Base-by-base conservation (phyloP, 2,329 filamentous ascomycete species). In the Neocatenulostroma microsporum region DNA sequence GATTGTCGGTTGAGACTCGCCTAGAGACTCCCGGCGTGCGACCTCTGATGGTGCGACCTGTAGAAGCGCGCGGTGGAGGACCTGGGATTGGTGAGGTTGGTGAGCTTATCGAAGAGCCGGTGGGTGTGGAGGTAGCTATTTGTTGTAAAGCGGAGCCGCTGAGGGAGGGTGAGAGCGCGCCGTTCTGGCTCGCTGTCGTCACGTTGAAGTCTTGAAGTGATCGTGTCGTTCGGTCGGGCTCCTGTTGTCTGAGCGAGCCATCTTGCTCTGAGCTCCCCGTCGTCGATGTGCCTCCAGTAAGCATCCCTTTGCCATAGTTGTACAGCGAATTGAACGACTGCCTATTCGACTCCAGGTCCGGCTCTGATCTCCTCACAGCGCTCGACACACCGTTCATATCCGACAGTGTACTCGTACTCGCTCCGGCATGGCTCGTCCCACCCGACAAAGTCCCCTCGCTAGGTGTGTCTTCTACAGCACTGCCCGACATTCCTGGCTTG, bases 1-100 rank as follows among this genome's bases (percentile, higher is more conserved):
- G 76, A 25, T 83, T 88, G 61, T 84, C 91, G 17, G 78, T 81
- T 53, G 86, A 93, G 49, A 91, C 80, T 42, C 86, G 74, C 44
- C 86, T 72, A 57, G 84, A 82, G 70, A 76, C 52, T 74, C 39
- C 48, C 70, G 51, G 50, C 8, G 57, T 51, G n/a, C 58, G 49
- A 18, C 56, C 55, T 54, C 84, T 49, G 19, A 52, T 40, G 6
- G 49, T 51, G 25, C 54, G 41, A 8, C 47, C 37, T 12, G 35
- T 33, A 15, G 34, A 32, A n/a, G 17, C 45, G 30, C 49, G 44
- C 20, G 46, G 39, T 4, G 48, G 36, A 10, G 37, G 30, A n/a
- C 34, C 36, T 20, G 47, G 43, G 11, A 44, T 41, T 6, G 50
- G 48, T 6, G 53, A 53, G 9, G 80, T n/a, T n/a, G n/a, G n/a